Evolutionary conservation across 257 asterid species (phyloP).

Genomic region (Fraxinus cuspidata): DNA sequence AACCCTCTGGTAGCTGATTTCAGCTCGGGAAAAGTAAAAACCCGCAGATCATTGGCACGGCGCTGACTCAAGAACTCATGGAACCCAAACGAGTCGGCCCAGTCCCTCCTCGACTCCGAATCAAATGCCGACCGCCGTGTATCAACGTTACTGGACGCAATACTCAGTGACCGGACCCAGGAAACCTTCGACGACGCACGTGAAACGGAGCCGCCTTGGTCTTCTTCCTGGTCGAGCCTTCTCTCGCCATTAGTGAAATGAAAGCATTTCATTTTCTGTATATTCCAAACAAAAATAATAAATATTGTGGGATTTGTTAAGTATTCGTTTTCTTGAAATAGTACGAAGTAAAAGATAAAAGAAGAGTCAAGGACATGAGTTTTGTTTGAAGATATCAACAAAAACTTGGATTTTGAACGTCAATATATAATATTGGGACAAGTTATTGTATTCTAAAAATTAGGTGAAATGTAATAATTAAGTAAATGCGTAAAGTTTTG

Average conservation of each 20-base stretch:
- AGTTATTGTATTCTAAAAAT: background rate
- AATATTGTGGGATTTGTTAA: background rate
- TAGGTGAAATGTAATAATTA: background rate
- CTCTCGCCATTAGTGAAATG: conserved; percentile 63
- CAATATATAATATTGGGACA: background rate
- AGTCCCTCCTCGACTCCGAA: conserved; percentile 68
- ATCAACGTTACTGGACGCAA: conserved; percentile 73
- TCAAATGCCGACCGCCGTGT: conserved; percentile 76
- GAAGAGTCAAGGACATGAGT: background rate
- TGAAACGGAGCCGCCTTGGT: conserved; percentile 39
- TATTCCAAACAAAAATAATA: background rate
- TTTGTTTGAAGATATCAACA: background rate
- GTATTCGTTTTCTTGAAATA: background rate
- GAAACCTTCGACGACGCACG: conserved; percentile 50
- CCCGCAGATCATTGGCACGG: conserved; percentile 70
- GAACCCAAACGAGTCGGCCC: conserved; percentile 59
- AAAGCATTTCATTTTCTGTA: conserved; percentile 71
- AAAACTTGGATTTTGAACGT: background rate
- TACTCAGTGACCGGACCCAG: conserved; percentile 87
- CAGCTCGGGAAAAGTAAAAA: conserved; percentile 67
- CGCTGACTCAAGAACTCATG: conserved; percentile 61
- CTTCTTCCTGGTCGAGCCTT: conserved; percentile 46
- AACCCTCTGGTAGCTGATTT: conserved; percentile 78
- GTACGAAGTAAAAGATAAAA: background rate
- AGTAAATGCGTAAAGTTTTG: background rate